These are phyloP conservation scores for Cardamine resedifolia DNA, from an alignment of 345 rosid genomes.

Conservation along the genomic window DNA sequence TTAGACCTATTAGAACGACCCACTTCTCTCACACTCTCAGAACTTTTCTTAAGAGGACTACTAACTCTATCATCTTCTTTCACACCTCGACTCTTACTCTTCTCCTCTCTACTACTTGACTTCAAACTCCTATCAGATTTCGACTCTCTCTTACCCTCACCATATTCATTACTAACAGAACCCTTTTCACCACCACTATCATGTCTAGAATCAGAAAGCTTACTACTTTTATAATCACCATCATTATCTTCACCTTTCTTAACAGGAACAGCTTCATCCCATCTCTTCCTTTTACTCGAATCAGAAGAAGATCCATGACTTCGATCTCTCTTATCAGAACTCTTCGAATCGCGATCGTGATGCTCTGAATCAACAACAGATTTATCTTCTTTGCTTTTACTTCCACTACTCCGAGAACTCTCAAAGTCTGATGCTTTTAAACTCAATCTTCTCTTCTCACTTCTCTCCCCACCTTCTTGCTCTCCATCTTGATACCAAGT, in stretches of 20 bases:
- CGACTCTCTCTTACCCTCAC: constrained; percentile 59
- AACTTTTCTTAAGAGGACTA: constrained; percentile 60
- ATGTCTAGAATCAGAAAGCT: constrained; percentile 61
- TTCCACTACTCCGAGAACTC: constrained; percentile 48
- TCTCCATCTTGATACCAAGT: constrained; percentile 96
- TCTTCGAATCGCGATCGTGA: constrained; percentile 58
- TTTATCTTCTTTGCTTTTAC: constrained; percentile 74
- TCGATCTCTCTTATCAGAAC: constrained; percentile 69
- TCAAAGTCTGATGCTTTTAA: constrained; percentile 59
- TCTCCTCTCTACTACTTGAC: constrained; percentile 67
- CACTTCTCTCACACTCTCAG: constrained; percentile 53
- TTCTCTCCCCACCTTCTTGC: constrained; percentile 68
- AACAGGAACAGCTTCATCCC: constrained; percentile 68
- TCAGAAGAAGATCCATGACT: constrained; percentile 56
- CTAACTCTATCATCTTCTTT: constrained; percentile 63
- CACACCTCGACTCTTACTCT: constrained; percentile 49
- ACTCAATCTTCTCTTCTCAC: constrained; percentile 59
- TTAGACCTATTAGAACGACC: constrained; percentile 61
- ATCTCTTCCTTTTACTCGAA: constrained; percentile 74
- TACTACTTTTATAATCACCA: constrained; percentile 55
- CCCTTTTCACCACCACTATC: constrained; percentile 56
- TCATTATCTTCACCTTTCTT: constrained; percentile 56
- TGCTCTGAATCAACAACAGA: constrained; percentile 43
- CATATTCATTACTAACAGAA: constrained; percentile 51
- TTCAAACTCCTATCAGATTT: constrained; percentile 58